Conservation (phyloP, 2,329 filamentous ascomycete genomes). For the Stromatinia cepivora region DNA sequence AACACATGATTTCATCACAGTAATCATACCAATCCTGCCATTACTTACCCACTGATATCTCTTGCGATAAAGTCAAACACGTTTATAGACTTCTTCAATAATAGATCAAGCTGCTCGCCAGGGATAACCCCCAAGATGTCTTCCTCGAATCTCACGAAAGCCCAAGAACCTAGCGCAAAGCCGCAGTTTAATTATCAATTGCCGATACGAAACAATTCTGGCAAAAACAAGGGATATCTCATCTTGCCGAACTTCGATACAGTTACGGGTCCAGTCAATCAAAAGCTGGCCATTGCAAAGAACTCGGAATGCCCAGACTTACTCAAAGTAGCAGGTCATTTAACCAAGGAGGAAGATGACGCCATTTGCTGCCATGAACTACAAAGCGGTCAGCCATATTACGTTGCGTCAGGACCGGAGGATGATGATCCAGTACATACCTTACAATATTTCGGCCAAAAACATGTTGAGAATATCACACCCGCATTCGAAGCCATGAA, state of each 20-base stretch:
- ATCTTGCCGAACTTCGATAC: constrained; percentile 7
- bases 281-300: neutral
- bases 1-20: too few species aligned
- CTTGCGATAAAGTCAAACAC: neutral
- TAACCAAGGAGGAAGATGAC: neutral
- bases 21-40: neutral
- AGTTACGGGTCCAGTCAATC: neutral
- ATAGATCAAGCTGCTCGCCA: neutral
- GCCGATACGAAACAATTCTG: neutral
- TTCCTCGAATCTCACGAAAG: neutral
- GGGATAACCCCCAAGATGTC: neutral
- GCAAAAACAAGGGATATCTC: neutral
- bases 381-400: neutral
- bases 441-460: neutral
- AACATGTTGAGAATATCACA: neutral
- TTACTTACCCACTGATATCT: neutral
- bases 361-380: neutral
- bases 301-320: neutral
- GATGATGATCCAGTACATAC: neutral
- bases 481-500: constrained; percentile 7
- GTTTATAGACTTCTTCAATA: neutral
- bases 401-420: neutral
- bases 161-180: neutral
- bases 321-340: neutral
- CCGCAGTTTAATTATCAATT: neutral